Evolutionary conservation across 805 yeast species (phyloP).

Genomic region (Spencermartinsiella europaea): DNA sequence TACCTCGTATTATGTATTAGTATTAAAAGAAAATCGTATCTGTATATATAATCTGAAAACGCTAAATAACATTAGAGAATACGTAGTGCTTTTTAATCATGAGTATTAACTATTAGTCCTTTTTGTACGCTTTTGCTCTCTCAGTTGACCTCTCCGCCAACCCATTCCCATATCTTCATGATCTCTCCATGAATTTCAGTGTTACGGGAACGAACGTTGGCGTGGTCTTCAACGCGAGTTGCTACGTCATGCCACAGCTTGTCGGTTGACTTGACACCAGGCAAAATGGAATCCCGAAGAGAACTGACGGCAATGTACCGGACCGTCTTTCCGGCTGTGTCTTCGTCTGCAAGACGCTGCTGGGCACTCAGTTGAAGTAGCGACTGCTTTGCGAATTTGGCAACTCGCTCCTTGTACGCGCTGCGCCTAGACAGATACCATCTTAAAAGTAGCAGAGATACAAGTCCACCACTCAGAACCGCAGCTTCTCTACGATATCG

Average conservation of each 20-base stretch:
- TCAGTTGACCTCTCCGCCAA: constrained; percentile 7
- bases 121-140: not conserved
- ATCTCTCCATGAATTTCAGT: constrained; percentile 83
- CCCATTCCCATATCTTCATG: constrained; percentile 85
- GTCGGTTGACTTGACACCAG: constrained; percentile 6
- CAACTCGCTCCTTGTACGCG: constrained; percentile 2
- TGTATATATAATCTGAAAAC: not conserved
- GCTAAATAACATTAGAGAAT: not conserved
- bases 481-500: constrained; percentile 17
- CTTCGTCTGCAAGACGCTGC: constrained; percentile 15
- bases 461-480: constrained; percentile 1
- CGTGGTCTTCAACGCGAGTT: constrained; percentile 54
- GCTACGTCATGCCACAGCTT: constrained; percentile 52
- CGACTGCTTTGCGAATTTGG: constrained; percentile 4
- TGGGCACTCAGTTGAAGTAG: constrained; percentile 13
- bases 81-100: not conserved
- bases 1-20: not conserved
- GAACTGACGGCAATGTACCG: constrained; percentile 17
- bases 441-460: constrained; percentile 5
- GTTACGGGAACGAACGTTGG: constrained; percentile 57
- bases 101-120: not conserved
- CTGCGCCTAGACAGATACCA: not conserved
- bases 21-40: not conserved
- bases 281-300: constrained; percentile 15
- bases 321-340: constrained; percentile 16